These are phyloP conservation scores for Zygoascus meyerae DNA, from an alignment of 1,139 yeast genomes.

Conservation along the genomic window DNA sequence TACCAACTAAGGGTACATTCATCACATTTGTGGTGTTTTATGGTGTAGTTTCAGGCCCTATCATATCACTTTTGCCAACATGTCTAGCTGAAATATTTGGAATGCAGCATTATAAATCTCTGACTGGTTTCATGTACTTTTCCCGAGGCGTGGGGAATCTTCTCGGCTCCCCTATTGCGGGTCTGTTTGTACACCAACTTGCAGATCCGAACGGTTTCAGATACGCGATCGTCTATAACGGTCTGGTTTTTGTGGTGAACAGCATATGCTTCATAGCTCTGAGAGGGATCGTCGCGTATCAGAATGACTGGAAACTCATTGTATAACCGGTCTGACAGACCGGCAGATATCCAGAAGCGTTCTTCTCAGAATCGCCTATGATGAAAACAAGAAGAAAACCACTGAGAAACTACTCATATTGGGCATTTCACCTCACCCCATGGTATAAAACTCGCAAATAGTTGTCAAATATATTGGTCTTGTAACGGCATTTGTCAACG, in stretches of 20 bases:
- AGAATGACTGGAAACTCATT: conserved; percentile 3
- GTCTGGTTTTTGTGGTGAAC: conserved; percentile 14
- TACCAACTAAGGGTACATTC: conserved; percentile 30
- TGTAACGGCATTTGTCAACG: too few relatives aligned
- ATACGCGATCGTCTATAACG: conserved; percentile 21
- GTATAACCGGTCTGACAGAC: too few relatives aligned
- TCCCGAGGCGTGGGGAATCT: conserved; percentile 22
- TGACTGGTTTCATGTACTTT: conserved; percentile 22
- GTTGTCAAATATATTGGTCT: too few relatives aligned
- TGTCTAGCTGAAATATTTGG: conserved; percentile 41
- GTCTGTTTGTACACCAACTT: conserved; percentile 17
- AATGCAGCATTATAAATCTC: conserved; percentile 20
- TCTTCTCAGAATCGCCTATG: too few relatives aligned
- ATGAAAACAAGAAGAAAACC: too few relatives aligned
- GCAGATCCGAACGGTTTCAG: conserved; percentile 14
- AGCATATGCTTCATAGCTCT: conserved; percentile 4
- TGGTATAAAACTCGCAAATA: too few relatives aligned
- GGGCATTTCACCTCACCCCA: too few relatives aligned
- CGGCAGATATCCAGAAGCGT: too few relatives aligned
- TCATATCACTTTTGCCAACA: conserved; percentile 39
- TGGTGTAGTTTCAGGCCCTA: conserved; percentile 35
- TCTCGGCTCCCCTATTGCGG: conserved; percentile 26
- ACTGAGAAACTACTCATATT: too few relatives aligned
- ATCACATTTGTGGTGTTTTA: conserved; percentile 36
- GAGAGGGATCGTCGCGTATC: not conserved